A percentile compares a stretch with the other conserved stretches of the same genome.
phyloP scores from a whole-genome alignment of 2,329 filamentous ascomycete species.

The Drechslerella stenobrocha region DNA sequence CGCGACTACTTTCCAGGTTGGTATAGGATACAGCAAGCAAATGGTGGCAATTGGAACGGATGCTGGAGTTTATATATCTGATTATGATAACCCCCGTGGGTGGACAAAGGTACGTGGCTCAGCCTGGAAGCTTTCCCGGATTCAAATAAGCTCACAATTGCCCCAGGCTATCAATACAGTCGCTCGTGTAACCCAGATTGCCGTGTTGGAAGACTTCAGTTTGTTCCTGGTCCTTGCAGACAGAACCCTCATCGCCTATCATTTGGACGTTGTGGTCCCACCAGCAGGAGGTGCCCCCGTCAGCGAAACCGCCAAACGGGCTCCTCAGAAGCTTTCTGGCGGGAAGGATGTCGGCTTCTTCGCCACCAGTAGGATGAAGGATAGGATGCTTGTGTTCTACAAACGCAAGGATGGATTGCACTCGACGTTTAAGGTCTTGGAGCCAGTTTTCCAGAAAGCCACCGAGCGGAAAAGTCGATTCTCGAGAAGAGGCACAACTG shows the following conservation, averaged over 20 bases:
- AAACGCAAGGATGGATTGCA: constrained; percentile 92
- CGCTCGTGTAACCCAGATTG: constrained; percentile 81
- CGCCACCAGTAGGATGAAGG: constrained; percentile 94
- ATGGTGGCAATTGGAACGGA: constrained; percentile 96
- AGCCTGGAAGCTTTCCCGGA: constrained; percentile 3
- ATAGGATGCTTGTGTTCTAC: constrained; percentile 90
- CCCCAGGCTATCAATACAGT: constrained; percentile 70
- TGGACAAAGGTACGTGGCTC: constrained; percentile 75
- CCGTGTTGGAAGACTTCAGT: constrained; percentile 93
- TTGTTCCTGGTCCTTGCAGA: constrained; percentile 89
- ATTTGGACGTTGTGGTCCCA: constrained; percentile 78
- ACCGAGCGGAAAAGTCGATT: constrained; percentile 77
- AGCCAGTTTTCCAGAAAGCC: constrained; percentile 91
- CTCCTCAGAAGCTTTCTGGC: constrained; percentile 85
- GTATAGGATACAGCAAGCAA: constrained; percentile 67
- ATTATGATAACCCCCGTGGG: constrained; percentile 83
- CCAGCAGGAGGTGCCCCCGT: constrained; percentile 46
- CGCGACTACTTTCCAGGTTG: constrained; percentile 80
- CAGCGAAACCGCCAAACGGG: constrained; percentile 58
- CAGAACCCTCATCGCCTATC: constrained; percentile 87
- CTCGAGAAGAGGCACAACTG: constrained; percentile 72
- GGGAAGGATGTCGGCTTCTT: constrained; percentile 96
- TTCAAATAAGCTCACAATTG: constrained; percentile 35
- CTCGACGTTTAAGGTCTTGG: constrained; percentile 94
- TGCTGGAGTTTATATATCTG: constrained; percentile 86